A percentile compares a stretch with the other conserved stretches of the same genome.
Evolutionary conservation across 495 filamentous ascomycete species (phyloP).

Genomic region (Tuber umbilicatum): DNA sequence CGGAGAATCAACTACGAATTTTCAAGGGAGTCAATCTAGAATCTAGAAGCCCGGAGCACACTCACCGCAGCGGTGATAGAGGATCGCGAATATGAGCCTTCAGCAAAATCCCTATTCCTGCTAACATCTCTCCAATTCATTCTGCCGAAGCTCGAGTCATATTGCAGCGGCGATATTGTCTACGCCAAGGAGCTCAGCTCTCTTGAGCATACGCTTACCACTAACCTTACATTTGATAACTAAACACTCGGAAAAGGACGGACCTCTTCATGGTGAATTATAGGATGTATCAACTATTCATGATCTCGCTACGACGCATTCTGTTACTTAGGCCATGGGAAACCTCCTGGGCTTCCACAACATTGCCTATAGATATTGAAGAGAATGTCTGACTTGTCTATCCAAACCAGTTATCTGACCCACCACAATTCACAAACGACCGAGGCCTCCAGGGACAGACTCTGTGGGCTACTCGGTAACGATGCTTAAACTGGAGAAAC

Average conservation of each 20-base stretch:
- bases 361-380: constrained; percentile 79
- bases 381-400: constrained; percentile 55
- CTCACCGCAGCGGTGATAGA: constrained; percentile 71
- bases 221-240: constrained; percentile 58
- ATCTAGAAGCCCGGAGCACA: constrained; percentile 69
- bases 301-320: constrained; percentile 68
- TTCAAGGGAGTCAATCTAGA: constrained; percentile 55
- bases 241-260: constrained; percentile 46
- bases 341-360: constrained; percentile 74
- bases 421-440: constrained; percentile 67
- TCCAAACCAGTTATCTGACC: constrained; percentile 43
- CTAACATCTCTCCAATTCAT: constrained; percentile 77
- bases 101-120: constrained; percentile 64
- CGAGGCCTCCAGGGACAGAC: constrained; percentile 64
- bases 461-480: constrained; percentile 82
- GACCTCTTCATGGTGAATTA: constrained; percentile 69
- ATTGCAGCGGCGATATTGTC: constrained; percentile 56
- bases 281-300: constrained; percentile 84
- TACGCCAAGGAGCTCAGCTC: constrained; percentile 68
- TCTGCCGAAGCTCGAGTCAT: constrained; percentile 73
- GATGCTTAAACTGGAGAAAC: constrained; percentile 83
- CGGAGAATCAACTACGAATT: constrained; percentile 58
- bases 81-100: constrained; percentile 63
- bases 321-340: constrained; percentile 60
- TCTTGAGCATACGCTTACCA: constrained; percentile 68